Percentiles rank a stretch among this genome's conserved stretches.
Conservation (phyloP, 176 grass and related monocot species). For the Microstegium vimineum region DNA sequence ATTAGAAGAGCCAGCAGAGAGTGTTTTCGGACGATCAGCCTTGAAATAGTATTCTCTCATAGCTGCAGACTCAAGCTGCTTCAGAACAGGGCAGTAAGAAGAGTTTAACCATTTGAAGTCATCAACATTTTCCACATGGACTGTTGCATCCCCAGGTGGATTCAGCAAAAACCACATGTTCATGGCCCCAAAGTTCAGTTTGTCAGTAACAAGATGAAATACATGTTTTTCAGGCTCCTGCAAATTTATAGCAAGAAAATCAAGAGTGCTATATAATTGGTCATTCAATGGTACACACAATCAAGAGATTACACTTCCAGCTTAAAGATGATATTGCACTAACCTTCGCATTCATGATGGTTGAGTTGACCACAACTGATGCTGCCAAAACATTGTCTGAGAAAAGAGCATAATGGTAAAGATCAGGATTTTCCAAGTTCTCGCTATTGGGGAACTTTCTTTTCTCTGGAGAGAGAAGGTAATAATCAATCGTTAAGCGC, state of each 20-base stretch:
- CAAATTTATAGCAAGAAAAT: constrained; percentile 4
- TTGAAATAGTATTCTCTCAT: constrained; percentile 64
- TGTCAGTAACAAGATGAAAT: constrained; percentile 70
- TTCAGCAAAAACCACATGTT: constrained; percentile 79
- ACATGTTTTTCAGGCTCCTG: constrained; percentile 74
- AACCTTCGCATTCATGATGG: constrained; percentile 61
- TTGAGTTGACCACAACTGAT: constrained; percentile 68
- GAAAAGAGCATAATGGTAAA: constrained; percentile 69
- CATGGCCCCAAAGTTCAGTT: constrained; percentile 67
- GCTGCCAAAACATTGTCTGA: constrained; percentile 73
- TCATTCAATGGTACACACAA: background rate
- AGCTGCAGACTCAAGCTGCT: constrained; percentile 55
- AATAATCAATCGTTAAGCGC: constrained; percentile 62
- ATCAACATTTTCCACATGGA: constrained; percentile 69
- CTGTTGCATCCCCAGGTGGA: constrained; percentile 53
- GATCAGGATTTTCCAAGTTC: constrained; percentile 58
- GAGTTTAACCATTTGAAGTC: constrained; percentile 73
- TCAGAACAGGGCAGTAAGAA: constrained; percentile 58
- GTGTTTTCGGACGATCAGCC: constrained; percentile 41
- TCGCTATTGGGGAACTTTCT: constrained; percentile 56
- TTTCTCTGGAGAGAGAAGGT: constrained; percentile 60
- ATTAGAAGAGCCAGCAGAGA: constrained; percentile 56
- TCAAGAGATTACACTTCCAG: background rate
- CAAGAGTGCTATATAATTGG: background rate
- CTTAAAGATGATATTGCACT: background rate